Base-by-base conservation (phyloP, 192 early-diverging fungal species). In the Funneliformis geosporum region DNA sequence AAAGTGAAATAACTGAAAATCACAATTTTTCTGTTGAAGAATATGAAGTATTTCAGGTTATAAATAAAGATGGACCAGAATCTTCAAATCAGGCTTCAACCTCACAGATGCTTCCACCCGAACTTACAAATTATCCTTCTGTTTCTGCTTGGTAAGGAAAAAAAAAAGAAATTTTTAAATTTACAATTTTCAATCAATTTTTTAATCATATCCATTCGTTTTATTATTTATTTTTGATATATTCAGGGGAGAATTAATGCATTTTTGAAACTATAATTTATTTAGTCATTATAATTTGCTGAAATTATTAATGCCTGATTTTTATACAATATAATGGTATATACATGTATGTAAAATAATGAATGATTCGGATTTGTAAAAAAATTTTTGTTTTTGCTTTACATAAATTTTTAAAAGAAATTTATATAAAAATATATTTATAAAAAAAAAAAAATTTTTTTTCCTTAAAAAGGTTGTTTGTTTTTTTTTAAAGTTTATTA, bases 11-110 rank as follows among this genome's bases (percentile, higher is more conserved):
- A 50, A 33, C 25, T 38, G 72, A 73, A 8, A 25, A 9, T 27
- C 46, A 46, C 25, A 59, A 23, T 59, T 73, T 73, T 50, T 47
- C 72, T 5, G 72, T 73, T 59, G 72, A 73, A 59, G 72, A 73
- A 59, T 73, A 55, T 73, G 72, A 73, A 73, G 72, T 73, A 33
- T 73, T 73, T 73, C 72, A 73, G 27, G 50, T 73, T 38, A 23
- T 50, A 21, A 59, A 73, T 59, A 73, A 59, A 59, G 72, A 68
- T 43, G 39, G 7, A n/a, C 66, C 25, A 42, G 33, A 33, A 6
- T 14, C 62, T 65, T 5, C 66, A 39, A 38, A 38, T 38, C 27
- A 68, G 18, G 8, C 62, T 64, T 21, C 66, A 68, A 40, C 27
- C 14, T 65, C 62, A 28, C 23, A 16, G 5, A 25, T 28, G 62